phyloP scores from a whole-genome alignment of 2,329 filamentous ascomycete species.

The Xylariaceae sp. region DNA sequence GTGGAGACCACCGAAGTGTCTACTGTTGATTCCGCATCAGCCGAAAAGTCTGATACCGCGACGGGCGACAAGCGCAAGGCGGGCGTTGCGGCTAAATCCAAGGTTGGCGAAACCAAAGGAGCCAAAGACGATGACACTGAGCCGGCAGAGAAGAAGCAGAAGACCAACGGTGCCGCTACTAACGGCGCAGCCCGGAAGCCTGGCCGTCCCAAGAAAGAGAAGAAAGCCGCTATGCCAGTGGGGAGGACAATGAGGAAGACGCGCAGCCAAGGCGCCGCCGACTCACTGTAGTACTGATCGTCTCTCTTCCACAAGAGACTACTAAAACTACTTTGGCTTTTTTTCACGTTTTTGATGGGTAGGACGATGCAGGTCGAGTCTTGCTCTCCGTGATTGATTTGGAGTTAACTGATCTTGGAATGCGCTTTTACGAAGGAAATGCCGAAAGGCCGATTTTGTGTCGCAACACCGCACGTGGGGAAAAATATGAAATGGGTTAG shows the following conservation, averaged over 20 bases:
- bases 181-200: conserved; percentile 40
- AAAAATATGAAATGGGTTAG: background rate
- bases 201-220: conserved; percentile 45
- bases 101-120: conserved; percentile 14
- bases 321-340: background rate
- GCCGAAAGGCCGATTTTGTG: background rate
- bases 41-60: conserved; percentile 22
- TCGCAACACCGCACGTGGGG: background rate
- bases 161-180: conserved; percentile 43
- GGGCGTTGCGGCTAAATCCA: conserved; percentile 22
- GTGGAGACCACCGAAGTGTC: conserved; percentile 9
- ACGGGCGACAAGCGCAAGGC: conserved; percentile 39
- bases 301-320: background rate
- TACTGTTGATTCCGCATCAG: conserved; percentile 19
- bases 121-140: conserved; percentile 30
- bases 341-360: background rate
- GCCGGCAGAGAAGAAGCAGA: conserved; percentile 49
- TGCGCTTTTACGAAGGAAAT: conserved; percentile 1
- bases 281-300: background rate
- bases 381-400: background rate
- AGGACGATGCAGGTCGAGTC: background rate
- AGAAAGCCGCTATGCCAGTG: conserved; percentile 39
- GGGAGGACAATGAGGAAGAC: conserved; percentile 48
- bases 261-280: conserved; percentile 42
- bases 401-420: conserved; percentile 6